Percentiles rank a stretch among this genome's conserved stretches.
phyloP scores from a whole-genome alignment of 257 asterid genomes.

The Mitragyna speciosa region DNA sequence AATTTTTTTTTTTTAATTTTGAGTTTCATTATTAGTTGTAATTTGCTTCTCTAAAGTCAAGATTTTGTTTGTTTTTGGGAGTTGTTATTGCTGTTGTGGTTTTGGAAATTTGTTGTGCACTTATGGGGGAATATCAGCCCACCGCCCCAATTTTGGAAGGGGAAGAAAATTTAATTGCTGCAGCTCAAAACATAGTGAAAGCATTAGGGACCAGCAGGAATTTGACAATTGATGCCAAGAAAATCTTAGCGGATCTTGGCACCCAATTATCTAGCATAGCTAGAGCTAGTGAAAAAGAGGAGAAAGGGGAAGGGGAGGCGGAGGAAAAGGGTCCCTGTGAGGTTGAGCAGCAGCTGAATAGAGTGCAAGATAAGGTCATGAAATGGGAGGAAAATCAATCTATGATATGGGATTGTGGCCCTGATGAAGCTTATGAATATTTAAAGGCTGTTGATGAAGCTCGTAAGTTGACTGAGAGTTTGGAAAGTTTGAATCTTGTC shows the following conservation, averaged over 20 bases:
- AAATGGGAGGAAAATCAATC: constrained; percentile 69
- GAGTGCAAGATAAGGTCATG: constrained; percentile 59
- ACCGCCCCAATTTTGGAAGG: constrained; percentile 48
- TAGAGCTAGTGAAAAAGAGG: constrained; percentile 28
- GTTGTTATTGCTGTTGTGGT: constrained; percentile 1
- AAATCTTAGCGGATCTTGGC: constrained; percentile 70
- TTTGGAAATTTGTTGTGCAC: constrained; percentile 24
- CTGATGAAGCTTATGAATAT: constrained; percentile 65
- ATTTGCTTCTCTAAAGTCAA: not conserved
- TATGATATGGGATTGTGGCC: constrained; percentile 81
- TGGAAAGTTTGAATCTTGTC: constrained; percentile 46
- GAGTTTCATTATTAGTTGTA: not conserved
- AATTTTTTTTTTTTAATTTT: not conserved
- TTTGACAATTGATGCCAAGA: constrained; percentile 52
- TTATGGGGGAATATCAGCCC: constrained; percentile 58
- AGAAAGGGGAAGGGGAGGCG: constrained; percentile 22
- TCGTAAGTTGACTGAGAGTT: constrained; percentile 51
- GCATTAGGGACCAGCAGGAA: constrained; percentile 52
- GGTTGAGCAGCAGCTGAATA: constrained; percentile 56
- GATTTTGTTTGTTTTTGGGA: not conserved
- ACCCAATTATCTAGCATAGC: constrained; percentile 50
- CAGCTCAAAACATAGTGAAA: constrained; percentile 54
- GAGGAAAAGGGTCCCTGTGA: constrained; percentile 39
- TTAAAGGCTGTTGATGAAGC: constrained; percentile 66
- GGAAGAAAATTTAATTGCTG: constrained; percentile 74